These are phyloP conservation scores for Hericium erinaceus DNA, from an alignment of 768 basidiomycete species.

Conservation along the genomic window DNA sequence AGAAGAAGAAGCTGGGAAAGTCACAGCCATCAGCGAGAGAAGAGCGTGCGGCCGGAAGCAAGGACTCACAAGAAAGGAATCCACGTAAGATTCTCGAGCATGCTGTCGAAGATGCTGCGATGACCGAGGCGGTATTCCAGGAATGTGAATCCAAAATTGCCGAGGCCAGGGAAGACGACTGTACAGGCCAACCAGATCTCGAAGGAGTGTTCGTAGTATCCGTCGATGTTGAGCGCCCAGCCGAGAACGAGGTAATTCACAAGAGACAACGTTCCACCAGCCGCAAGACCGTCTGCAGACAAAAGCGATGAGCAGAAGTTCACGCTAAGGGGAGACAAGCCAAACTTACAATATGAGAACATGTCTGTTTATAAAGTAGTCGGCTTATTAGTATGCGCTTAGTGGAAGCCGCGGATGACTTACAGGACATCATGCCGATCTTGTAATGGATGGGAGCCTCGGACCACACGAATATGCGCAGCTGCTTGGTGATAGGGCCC, in stretches of 20 bases:
- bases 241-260: slow-evolving; percentile 68
- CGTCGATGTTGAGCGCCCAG: slow-evolving; percentile 50
- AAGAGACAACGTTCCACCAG: slow-evolving; percentile 49
- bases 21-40: neutral
- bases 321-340: neutral
- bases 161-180: slow-evolving; percentile 58
- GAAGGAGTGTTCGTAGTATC: slow-evolving; percentile 62
- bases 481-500: slow-evolving; percentile 79
- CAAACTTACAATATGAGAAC: slow-evolving; percentile 34
- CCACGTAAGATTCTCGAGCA: slow-evolving; percentile 55
- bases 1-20: slow-evolving; percentile 38
- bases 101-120: slow-evolving; percentile 37
- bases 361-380: slow-evolving; percentile 22
- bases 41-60: slow-evolving; percentile 51
- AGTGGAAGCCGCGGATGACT: slow-evolving; percentile 18
- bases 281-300: slow-evolving; percentile 47
- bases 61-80: slow-evolving; percentile 65
- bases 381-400: neutral
- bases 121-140: slow-evolving; percentile 62
- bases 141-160: slow-evolving; percentile 59
- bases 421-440: slow-evolving; percentile 67
- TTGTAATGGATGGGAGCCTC: slow-evolving; percentile 76
- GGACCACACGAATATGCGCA: slow-evolving; percentile 71
- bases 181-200: slow-evolving; percentile 70
- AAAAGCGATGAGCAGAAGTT: neutral